These are phyloP conservation scores for Aristolochia fimbriata DNA, from an alignment of 164 flowering plant species.

Conservation along the genomic window DNA sequence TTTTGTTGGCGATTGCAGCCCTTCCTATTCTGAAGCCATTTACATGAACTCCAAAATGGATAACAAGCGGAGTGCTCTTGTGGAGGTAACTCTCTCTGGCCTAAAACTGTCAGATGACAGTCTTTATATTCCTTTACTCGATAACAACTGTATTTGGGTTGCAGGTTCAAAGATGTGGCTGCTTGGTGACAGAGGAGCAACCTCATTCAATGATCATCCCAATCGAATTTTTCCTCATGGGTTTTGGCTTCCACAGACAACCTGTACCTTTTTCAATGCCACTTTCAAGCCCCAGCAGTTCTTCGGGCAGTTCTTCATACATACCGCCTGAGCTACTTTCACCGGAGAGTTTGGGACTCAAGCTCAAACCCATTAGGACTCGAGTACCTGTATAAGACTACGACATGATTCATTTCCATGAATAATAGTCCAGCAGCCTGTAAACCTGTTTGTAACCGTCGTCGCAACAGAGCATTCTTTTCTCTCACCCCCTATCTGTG, in stretches of 20 bases:
- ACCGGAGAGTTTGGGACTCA: slow-evolving; percentile 74
- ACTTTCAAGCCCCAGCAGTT: slow-evolving; percentile 35
- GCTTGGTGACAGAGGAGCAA: slow-evolving; percentile 90
- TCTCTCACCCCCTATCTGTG: too few species aligned
- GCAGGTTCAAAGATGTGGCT: slow-evolving; percentile 84
- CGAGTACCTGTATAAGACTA: slow-evolving; percentile 9
- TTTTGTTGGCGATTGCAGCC: slow-evolving; percentile 75
- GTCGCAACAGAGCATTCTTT: background rate
- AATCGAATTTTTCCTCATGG: slow-evolving; percentile 73
- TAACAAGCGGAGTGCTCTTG: slow-evolving; percentile 45
- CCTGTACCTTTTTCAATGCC: slow-evolving; percentile 19
- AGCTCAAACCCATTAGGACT: slow-evolving; percentile 83
- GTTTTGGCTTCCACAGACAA: slow-evolving; percentile 50
- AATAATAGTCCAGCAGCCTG: too few species aligned
- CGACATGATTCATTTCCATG: background rate
- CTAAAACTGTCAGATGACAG: background rate
- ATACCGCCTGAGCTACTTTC: slow-evolving; percentile 82
- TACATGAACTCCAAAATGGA: slow-evolving; percentile 67
- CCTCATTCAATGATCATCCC: slow-evolving; percentile 83
- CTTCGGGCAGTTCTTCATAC: slow-evolving; percentile 35
- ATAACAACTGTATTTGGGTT: background rate
- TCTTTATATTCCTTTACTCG: background rate
- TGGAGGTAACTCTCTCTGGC: slow-evolving; percentile 46
- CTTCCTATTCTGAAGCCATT: slow-evolving; percentile 63
- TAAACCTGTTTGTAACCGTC: too few species aligned